Evolutionary conservation across 441 rosid species (phyloP), one percentile per base, ranked within the genome.

Genomic region (Jatropha podagrica): DNA sequence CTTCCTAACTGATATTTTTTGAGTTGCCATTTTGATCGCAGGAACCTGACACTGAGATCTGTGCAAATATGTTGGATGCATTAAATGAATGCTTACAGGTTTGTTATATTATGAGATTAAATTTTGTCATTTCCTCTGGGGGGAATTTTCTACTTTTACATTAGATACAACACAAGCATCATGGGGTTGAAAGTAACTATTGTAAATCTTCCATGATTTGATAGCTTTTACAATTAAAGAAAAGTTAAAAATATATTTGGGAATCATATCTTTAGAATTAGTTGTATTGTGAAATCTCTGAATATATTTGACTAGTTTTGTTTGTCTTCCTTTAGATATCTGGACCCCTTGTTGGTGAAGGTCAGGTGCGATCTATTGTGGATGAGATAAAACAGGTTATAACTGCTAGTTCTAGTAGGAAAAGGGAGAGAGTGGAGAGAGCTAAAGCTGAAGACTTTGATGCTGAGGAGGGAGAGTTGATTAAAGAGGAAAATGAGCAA

Each of bases 11-110:
- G 42, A 73, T 52, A 55, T 32, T 46, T 26, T 66, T 58, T 58
- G 62, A 55, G 68, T 58, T 76, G n/a, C 42, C 65, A 67, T 80
- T 77, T 78, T 82, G 68, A 62, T 73, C 86, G 84, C 93, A 96
- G 99, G 99, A 96, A 85, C 99, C 98, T 68, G 99, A 96, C 81
- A 96, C 94, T 0, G 99, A 96, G 89, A 92, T 96, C 73, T 87
- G 94, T 79, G 98, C 97, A 74, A 96, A 81, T 80, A 96, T 96
- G 98, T 79, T 96, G 89, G 98, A 92, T 76, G 93, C 99, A 40
- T 81, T 96, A 80, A 96, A 96, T 75, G 99, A 96, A 80, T 96
- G 99, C 83, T 55, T 94, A 73, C 99, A 96, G 98, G 99, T 96
- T 78, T 60, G 86, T 71, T 20, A 18, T 68, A 41, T 42, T 20